Evolutionary conservation across 2,329 filamentous ascomycete genomes (phyloP).

Genomic region (Mariannaea sp.): DNA sequence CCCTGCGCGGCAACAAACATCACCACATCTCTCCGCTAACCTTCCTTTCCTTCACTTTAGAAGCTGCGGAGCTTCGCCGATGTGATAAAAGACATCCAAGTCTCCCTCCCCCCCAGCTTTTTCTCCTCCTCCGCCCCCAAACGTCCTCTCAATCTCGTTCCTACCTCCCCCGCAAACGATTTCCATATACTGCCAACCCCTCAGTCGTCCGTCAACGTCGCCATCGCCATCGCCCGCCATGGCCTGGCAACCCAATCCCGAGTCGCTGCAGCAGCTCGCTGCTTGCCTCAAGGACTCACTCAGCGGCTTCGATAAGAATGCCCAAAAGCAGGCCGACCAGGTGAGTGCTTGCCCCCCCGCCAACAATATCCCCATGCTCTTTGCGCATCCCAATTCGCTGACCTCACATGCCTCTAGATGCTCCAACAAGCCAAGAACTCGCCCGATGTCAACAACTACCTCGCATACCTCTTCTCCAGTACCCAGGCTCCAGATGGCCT

Average conservation of each 20-base stretch:
- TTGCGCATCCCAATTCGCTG: constrained; percentile 25
- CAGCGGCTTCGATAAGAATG: constrained; percentile 76
- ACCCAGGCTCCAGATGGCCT: constrained; percentile 64
- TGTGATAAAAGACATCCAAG: constrained; percentile 31
- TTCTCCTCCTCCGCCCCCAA: constrained; percentile 5
- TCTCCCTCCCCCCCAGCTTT: constrained; percentile 17
- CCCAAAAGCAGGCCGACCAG: constrained; percentile 87
- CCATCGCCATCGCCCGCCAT: constrained; percentile 55
- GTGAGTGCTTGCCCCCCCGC: constrained; percentile 58
- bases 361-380: constrained; percentile 5
- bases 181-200: constrained; percentile 10
- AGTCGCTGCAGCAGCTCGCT: constrained; percentile 87
- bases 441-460: constrained; percentile 96
- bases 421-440: constrained; percentile 85
- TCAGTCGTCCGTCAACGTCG: too few relatives aligned
- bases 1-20: constrained; percentile 18
- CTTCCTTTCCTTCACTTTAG: constrained; percentile 22
- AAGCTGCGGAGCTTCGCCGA: constrained; percentile 35
- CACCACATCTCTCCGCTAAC: constrained; percentile 20
- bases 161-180: constrained; percentile 24
- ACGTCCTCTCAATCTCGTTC: constrained; percentile 10
- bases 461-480: constrained; percentile 86
- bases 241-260: constrained; percentile 90
- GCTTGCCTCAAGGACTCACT: constrained; percentile 90
- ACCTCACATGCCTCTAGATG: constrained; percentile 66